Evolutionary conservation across 2,329 filamentous ascomycete species (phyloP).

Genomic region (Talaromyces sp.): DNA sequence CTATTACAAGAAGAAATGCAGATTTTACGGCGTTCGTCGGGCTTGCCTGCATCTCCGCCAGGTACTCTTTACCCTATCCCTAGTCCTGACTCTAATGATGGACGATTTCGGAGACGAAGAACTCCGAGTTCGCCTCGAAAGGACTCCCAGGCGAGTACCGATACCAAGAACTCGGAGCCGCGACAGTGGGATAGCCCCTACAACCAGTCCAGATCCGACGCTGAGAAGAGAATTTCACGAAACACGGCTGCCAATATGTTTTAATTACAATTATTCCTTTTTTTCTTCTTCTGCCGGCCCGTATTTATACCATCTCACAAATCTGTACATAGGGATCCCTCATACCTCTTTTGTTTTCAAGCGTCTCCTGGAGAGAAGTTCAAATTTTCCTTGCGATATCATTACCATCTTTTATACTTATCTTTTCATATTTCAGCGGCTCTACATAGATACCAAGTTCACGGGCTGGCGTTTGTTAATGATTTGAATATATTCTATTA

Average conservation of each 20-base stretch:
- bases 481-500: background rate
- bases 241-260: slow-evolving; percentile 12
- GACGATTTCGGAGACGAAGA: slow-evolving; percentile 23
- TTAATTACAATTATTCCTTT: background rate
- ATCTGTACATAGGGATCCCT: background rate
- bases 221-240: slow-evolving; percentile 6
- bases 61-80: slow-evolving; percentile 31
- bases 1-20: slow-evolving; percentile 37
- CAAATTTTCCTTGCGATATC: background rate
- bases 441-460: background rate
- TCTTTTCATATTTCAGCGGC: background rate
- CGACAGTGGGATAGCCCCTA: slow-evolving; percentile 4
- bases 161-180: slow-evolving; percentile 2
- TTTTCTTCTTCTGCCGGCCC: background rate
- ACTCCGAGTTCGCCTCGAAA: slow-evolving; percentile 9
- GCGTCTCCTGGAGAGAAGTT: background rate
- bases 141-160: slow-evolving; percentile 7
- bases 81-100: slow-evolving; percentile 27
- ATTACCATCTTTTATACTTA: background rate
- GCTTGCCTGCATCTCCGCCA: slow-evolving; percentile 26
- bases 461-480: background rate
- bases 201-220: slow-evolving; percentile 3
- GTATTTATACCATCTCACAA: background rate
- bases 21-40: slow-evolving; percentile 27
- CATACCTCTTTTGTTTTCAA: background rate